Evolutionary conservation across 768 basidiomycete genomes (phyloP), one percentile per base, ranked within the genome.

Genomic region (Tulasnella sp.): DNA sequence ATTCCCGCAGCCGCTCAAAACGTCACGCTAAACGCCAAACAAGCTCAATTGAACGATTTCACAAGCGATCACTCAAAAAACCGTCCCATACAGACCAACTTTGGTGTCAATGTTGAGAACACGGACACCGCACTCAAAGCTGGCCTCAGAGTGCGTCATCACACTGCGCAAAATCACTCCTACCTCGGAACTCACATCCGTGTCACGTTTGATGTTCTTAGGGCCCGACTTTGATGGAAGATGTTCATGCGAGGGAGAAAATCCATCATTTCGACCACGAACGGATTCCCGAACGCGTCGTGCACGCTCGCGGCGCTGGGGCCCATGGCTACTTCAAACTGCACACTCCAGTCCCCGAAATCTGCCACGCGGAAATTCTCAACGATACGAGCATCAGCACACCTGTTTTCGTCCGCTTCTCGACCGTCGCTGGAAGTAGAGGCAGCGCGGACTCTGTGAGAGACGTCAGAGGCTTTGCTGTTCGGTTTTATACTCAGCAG

Each of bases 401-500:
- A 0, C 84, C 90, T 1, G 78, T 81, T 4, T 93, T 92, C 67
- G 76, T 86, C 26, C 82, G 93, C 34, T 93, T 94, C 75, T 85
- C 83, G 59, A 94, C 91, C 0, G 92, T 94, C 0, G 81, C 84
- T 63, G 89, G 90, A 0, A 78, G 84, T 1, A 76, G 80, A 56
- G 92, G 89, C n/a, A 86, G 83, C 62, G 86, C 91, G 2, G 89
- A 90, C 63, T 85, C 83, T 24, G 85, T 87, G 43, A 81, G 89
- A 42, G 90, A 94, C 66, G 88, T 90, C 23, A 80, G 90, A 62
- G 91, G 91, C 0, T 94, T 94, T 67, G 90, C 92, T 0, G 73
- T 78, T 54, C 84, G 90, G 67, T 82, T 92, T 65, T 92, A 90
- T 69, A 89, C 91, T 0, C 69, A 82, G 1, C 86, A 92, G 70